phyloP scores from a whole-genome alignment of 768 basidiomycete genomes.

The Collybia nuda region DNA sequence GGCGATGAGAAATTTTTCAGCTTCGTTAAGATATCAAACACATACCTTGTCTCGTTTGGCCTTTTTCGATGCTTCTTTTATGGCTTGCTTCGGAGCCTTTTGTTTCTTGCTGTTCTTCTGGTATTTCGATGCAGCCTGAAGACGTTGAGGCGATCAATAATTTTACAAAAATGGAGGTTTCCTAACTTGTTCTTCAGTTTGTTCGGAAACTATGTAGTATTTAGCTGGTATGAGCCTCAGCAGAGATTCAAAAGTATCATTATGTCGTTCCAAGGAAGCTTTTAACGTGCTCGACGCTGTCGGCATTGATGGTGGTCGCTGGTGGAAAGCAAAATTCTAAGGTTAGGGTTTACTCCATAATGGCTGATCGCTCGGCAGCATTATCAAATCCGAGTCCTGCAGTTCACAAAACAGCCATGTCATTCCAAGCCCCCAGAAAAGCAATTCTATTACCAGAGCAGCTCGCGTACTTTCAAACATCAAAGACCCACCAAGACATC shows the following conservation, averaged over 20 bases:
- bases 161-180: not conserved
- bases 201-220: constrained; percentile 78
- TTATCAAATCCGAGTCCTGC: not conserved
- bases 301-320: constrained; percentile 33
- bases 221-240: constrained; percentile 86
- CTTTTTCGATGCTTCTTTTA: constrained; percentile 88
- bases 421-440: constrained; percentile 61
- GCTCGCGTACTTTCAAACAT: constrained; percentile 78
- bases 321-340: constrained; percentile 2
- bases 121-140: constrained; percentile 53
- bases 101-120: constrained; percentile 88
- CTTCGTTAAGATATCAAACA: constrained; percentile 1
- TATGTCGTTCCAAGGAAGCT: constrained; percentile 77
- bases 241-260: constrained; percentile 81
- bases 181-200: constrained; percentile 64
- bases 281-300: constrained; percentile 49
- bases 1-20: constrained; percentile 1
- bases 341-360: constrained; percentile 8
- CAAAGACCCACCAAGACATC: constrained; percentile 66
- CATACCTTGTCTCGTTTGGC: constrained; percentile 84
- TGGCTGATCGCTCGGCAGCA: not conserved
- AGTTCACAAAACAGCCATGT: constrained; percentile 15
- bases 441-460: constrained; percentile 76
- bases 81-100: constrained; percentile 79
- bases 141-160: no score